Conservation (phyloP, 352 stramenopile genomes). For the Globisporangium spiculum region DNA sequence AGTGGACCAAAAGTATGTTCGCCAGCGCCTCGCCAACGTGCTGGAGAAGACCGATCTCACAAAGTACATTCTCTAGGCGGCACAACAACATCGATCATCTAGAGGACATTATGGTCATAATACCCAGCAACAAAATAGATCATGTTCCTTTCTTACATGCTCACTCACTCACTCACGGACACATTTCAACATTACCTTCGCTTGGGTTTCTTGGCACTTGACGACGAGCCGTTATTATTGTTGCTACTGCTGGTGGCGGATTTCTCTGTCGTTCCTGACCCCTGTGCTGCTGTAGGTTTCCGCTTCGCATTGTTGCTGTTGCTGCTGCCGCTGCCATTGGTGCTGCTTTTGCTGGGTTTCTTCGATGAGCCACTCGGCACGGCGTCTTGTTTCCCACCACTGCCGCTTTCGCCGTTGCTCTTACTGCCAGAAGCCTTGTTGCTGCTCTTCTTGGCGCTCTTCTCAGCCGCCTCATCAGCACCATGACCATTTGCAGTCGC, state of each 20-base stretch:
- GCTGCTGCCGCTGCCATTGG: constrained; percentile 4
- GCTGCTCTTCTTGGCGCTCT: constrained; percentile 19
- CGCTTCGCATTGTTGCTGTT: constrained; percentile 18
- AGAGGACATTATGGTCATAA: background rate
- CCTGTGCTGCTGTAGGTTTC: constrained; percentile 12
- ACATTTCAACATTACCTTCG: constrained; percentile 16
- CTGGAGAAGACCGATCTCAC: constrained; percentile 94
- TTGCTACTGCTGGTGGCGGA: background rate
- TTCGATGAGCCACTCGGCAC: constrained; percentile 7
- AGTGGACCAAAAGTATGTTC: constrained; percentile 93
- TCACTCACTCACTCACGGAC: background rate
- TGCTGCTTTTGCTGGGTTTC: constrained; percentile 13
- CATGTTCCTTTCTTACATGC: background rate
- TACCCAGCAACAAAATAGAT: constrained; percentile 1
- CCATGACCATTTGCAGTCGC: background rate
- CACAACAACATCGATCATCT: background rate
- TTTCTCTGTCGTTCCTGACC: constrained; percentile 15
- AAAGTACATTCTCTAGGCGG: constrained; percentile 95
- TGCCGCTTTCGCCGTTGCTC: constrained; percentile 5
- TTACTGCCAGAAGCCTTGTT: background rate
- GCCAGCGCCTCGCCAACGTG: constrained; percentile 91
- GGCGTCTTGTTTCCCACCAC: constrained; percentile 11
- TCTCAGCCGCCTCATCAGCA: constrained; percentile 7
- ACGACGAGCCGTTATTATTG: background rate
- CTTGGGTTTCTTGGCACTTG: constrained; percentile 26